A percentile compares a stretch with the other conserved stretches of the same genome.
Conservation (phyloP, 805 yeast genomes). For the Schizosaccharomyces cryophilus region DNA sequence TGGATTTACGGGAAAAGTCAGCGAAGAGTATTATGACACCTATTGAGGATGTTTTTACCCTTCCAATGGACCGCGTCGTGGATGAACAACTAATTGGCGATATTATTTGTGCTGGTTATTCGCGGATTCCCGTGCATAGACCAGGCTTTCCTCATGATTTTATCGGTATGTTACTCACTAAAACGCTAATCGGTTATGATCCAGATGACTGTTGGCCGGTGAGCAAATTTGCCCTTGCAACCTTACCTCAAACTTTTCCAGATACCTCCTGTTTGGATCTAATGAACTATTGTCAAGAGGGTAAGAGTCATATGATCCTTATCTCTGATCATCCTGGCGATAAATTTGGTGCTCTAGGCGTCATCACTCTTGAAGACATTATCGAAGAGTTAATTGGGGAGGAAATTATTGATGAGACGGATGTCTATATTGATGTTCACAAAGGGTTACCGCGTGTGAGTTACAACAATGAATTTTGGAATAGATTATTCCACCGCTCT, state of each 20-base stretch:
- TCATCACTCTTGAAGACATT: constrained; percentile 85
- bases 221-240: constrained; percentile 80
- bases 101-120: constrained; percentile 80
- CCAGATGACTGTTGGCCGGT: constrained; percentile 90
- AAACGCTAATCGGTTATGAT: constrained; percentile 81
- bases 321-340: constrained; percentile 69
- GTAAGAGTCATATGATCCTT: constrained; percentile 90
- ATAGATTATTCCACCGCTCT: neutral
- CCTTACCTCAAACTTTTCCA: constrained; percentile 79
- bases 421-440: constrained; percentile 76
- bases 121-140: constrained; percentile 77
- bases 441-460: constrained; percentile 42
- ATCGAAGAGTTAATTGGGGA: constrained; percentile 94
- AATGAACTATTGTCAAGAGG: constrained; percentile 88
- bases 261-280: constrained; percentile 85
- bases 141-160: constrained; percentile 77
- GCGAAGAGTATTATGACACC: constrained; percentile 87
- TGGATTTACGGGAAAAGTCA: constrained; percentile 77
- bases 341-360: constrained; percentile 61
- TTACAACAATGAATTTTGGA: constrained; percentile 14
- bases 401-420: constrained; percentile 89
- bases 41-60: constrained; percentile 63
- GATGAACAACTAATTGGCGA: constrained; percentile 71
- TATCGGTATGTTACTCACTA: constrained; percentile 81
- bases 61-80: constrained; percentile 58